These are phyloP conservation scores for Solanum corneliomulleri DNA, from an alignment of 257 asterid genomes.

Conservation along the genomic window DNA sequence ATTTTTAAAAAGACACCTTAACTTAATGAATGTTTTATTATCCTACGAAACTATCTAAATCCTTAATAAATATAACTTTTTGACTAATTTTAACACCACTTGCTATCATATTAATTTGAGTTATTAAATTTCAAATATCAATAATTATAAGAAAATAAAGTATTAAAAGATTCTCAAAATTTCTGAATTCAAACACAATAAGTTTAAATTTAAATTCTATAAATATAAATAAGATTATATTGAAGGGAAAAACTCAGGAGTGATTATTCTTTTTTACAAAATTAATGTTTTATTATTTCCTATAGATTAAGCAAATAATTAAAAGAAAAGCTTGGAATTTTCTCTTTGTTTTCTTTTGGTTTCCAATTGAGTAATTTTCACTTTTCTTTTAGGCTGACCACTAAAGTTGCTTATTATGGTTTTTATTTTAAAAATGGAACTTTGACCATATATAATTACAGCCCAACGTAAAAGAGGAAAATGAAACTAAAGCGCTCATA, in stretches of 20 bases:
- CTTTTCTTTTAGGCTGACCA: background rate
- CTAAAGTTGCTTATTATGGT: background rate
- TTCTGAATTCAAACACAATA: background rate
- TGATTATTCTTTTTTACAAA: background rate
- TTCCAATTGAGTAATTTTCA: background rate
- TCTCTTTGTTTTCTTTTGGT: background rate
- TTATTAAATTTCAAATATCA: too few species aligned
- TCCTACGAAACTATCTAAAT: accelerated
- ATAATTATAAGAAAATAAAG: too few species aligned
- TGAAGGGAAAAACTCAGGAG: background rate
- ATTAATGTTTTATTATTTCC: background rate
- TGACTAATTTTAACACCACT: too few species aligned
- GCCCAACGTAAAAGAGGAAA: background rate
- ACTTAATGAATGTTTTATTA: too few species aligned
- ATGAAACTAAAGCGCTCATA: background rate
- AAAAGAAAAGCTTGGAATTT: background rate
- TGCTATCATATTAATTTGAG: accelerated
- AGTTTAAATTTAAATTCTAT: background rate
- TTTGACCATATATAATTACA: background rate
- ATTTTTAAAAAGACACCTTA: too few species aligned
- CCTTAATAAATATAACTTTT: too few species aligned
- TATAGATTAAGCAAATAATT: background rate
- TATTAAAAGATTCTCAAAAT: background rate
- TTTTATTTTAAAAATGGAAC: background rate
- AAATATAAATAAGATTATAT: background rate